Conservation (phyloP, 2,329 filamentous ascomycete genomes). For the Fusarium nurragi region DNA sequence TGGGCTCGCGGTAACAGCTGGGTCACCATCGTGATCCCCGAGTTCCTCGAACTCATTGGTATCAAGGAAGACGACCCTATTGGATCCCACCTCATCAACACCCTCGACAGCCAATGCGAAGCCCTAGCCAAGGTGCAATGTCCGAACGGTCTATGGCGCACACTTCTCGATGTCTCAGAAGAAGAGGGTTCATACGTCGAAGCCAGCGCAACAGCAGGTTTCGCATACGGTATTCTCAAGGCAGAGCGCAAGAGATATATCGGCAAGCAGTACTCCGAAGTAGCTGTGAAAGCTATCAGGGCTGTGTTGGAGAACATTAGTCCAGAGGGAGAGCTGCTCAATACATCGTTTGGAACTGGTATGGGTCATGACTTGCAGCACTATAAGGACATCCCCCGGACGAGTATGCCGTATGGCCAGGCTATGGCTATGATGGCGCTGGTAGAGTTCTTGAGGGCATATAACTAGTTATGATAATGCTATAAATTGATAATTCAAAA, state of each 20-base stretch:
- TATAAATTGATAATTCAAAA: background rate
- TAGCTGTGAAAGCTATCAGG: constrained; percentile 72
- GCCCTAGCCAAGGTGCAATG: constrained; percentile 71
- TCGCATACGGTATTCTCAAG: constrained; percentile 83
- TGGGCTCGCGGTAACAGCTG: constrained; percentile 74
- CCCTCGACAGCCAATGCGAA: constrained; percentile 73
- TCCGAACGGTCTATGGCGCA: constrained; percentile 75
- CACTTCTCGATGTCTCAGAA: constrained; percentile 73
- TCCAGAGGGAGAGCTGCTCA: constrained; percentile 72
- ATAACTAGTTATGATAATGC: constrained; percentile 30
- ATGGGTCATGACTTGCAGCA: constrained; percentile 80
- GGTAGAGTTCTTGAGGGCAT: constrained; percentile 74
- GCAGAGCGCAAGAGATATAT: constrained; percentile 76
- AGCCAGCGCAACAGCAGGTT: constrained; percentile 81
- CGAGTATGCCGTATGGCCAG: constrained; percentile 86
- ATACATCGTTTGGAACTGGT: constrained; percentile 81
- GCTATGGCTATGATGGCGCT: constrained; percentile 86
- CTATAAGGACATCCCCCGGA: constrained; percentile 79
- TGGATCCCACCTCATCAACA: constrained; percentile 66
- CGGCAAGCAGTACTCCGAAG: constrained; percentile 65
- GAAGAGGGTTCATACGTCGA: constrained; percentile 77
- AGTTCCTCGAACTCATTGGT: constrained; percentile 78
- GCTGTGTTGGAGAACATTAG: constrained; percentile 74
- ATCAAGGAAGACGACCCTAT: constrained; percentile 71
- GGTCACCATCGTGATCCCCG: constrained; percentile 85